These are phyloP conservation scores for Backusella tarrabulga DNA, from an alignment of 192 early-diverging fungal species.

Conservation along the genomic window DNA sequence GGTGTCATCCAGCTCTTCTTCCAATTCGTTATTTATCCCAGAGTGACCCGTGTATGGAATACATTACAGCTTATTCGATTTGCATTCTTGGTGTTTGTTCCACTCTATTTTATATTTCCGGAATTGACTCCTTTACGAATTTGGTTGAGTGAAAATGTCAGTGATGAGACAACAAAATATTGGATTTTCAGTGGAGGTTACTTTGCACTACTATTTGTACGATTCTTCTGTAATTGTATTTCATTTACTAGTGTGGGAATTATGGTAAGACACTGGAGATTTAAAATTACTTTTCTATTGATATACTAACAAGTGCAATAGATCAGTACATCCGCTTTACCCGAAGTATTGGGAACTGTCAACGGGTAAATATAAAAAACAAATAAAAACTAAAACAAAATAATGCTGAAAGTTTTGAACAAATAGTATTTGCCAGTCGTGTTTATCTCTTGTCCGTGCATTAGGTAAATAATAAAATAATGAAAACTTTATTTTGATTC, in stretches of 20 bases:
- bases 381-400: background rate
- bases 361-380: conserved; percentile 38
- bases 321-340: conserved; percentile 53
- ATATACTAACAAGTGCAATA: conserved; percentile 14
- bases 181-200: conserved; percentile 17
- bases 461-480: conserved; percentile 15
- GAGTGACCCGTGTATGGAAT: conserved; percentile 26
- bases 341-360: conserved; percentile 49
- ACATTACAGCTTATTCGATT: conserved; percentile 35
- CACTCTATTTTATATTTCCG: conserved; percentile 44
- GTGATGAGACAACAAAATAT: background rate
- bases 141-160: conserved; percentile 17
- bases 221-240: conserved; percentile 19
- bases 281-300: background rate
- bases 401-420: background rate
- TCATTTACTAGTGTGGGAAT: conserved; percentile 49
- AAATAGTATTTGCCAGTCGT: conserved; percentile 46
- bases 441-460: conserved; percentile 43
- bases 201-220: conserved; percentile 6
- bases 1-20: conserved; percentile 39
- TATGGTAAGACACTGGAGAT: conserved; percentile 39
- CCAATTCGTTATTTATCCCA: conserved; percentile 50
- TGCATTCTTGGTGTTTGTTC: conserved; percentile 35
- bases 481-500: background rate
- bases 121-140: conserved; percentile 21